These are phyloP conservation scores for Elaeis guineensis DNA, from an alignment of 176 grass and related monocot species.

Conservation along the genomic window DNA sequence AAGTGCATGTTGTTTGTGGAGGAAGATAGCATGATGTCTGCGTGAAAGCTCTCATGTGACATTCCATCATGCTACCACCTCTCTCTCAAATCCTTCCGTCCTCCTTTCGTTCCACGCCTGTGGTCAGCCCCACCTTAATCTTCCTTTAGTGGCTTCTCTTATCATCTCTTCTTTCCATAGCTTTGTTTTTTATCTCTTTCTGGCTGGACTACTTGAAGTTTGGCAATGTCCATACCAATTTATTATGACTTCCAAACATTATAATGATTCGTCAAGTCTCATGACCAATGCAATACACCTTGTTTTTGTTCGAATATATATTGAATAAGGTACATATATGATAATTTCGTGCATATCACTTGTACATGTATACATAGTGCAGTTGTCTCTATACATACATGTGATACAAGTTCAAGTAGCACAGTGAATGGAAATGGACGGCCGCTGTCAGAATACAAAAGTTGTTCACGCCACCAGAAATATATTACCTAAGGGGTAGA, in stretches of 20 bases:
- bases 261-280: too few species aligned
- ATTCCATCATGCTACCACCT: slow-evolving; percentile 61
- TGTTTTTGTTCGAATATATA: too few species aligned
- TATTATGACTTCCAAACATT: slow-evolving; percentile 15
- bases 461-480: too few species aligned
- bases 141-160: not conserved
- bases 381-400: too few species aligned
- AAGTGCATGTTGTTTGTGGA: slow-evolving; percentile 66
- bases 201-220: slow-evolving; percentile 3
- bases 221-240: slow-evolving; percentile 30
- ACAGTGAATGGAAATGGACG: too few species aligned
- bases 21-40: slow-evolving; percentile 99
- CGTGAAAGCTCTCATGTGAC: slow-evolving; percentile 94
- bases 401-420: too few species aligned
- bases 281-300: too few species aligned
- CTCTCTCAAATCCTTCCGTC: slow-evolving; percentile 19
- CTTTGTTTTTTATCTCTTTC: not conserved
- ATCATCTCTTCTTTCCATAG: slow-evolving; percentile 11
- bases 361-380: too few species aligned
- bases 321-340: too few species aligned
- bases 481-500: too few species aligned
- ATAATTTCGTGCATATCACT: too few species aligned
- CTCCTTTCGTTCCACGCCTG: slow-evolving; percentile 18
- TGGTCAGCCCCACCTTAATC: slow-evolving; percentile 19
- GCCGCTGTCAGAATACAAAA: too few species aligned